Percentiles rank a stretch among this genome's conserved stretches.
phyloP scores from a whole-genome alignment of 2,329 filamentous ascomycete genomes.

The Pseudopithomyces chartarum region DNA sequence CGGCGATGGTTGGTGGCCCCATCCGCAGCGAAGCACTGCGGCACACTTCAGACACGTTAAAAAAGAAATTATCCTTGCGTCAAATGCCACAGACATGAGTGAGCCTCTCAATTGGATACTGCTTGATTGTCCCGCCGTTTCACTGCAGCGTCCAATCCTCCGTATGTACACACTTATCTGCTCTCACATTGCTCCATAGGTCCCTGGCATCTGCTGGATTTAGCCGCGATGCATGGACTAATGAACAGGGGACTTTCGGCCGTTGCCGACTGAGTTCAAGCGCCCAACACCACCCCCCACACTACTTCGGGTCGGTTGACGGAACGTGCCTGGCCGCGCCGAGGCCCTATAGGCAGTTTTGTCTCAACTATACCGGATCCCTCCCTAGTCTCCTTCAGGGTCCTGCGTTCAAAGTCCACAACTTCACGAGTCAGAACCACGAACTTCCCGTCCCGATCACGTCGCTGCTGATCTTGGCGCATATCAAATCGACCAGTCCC shows the following conservation, averaged over 20 bases:
- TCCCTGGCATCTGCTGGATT: no score
- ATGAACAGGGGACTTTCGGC: no score
- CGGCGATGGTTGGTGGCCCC: not conserved
- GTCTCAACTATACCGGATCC: not conserved
- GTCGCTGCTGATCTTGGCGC: not conserved
- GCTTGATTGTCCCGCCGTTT: no score
- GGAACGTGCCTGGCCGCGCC: constrained; percentile 4
- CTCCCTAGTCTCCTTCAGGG: not conserved
- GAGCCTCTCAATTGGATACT: no score
- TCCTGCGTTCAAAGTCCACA: not conserved
- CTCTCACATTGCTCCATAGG: no score
- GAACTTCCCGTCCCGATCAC: not conserved
- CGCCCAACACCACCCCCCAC: not conserved
- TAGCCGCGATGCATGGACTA: no score
- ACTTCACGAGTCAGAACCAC: not conserved
- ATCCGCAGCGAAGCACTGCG: not conserved
- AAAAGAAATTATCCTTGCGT: no score
- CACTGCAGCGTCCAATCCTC: no score
- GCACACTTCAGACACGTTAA: not conserved
- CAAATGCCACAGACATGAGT: no score
- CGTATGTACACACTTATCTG: no score
- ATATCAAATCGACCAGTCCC: constrained; percentile 1
- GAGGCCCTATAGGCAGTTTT: not conserved
- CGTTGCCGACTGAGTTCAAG: no score
- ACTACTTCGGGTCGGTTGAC: not conserved